Evolutionary conservation across 345 rosid species (phyloP), one percentile per base, ranked within the genome.

Genomic region (Sonneratia alba): DNA sequence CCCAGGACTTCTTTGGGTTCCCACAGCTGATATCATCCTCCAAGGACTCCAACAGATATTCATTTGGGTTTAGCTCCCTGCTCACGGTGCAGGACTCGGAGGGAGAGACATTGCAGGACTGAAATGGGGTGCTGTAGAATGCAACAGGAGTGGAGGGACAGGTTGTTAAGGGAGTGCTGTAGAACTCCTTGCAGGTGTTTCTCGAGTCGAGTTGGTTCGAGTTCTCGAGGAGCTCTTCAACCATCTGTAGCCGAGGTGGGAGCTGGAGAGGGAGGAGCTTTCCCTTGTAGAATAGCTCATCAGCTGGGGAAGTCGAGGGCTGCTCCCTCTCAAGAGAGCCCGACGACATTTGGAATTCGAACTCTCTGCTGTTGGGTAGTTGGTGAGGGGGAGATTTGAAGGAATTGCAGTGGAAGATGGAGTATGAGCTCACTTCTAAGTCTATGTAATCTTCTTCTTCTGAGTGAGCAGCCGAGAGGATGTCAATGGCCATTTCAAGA

Each of bases 381-480:
- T 37, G 61, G 22, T 56, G n/a, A 21, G 42, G 59, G 59, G 18
- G 65, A 36, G 78, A 13, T 40, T 24, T 21, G 66, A 51, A 34
- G 73, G 78, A 64, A 40, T 42, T 21, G 77, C 72, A 70, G 74
- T 79, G 65, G 76, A 85, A 86, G 79, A 68, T 79, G 66, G 90
- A 76, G 72, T 68, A 85, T 36, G 96, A 88, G 78, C 84, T 77
- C 36, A 89, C 86, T 85, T 94, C 96, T 88, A 90, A 83, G 83
- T 94, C 97, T 65, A 94, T 94, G 81, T 82, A 94, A 66, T 90
- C 98, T 19, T 91, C 98, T 59, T 89, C 98, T 22, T 81, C 68
- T 37, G 70, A 68, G 43, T 68, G 56, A 36, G 34, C 18, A 68
- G 56, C 18, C n/a, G 70, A 67, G 70, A 67, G n/a, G 5, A 37